Percentiles rank a stretch among this genome's conserved stretches.
Evolutionary conservation across 2,329 filamentous ascomycete genomes (phyloP).

Genomic region (Dactylellina parvicollis): DNA sequence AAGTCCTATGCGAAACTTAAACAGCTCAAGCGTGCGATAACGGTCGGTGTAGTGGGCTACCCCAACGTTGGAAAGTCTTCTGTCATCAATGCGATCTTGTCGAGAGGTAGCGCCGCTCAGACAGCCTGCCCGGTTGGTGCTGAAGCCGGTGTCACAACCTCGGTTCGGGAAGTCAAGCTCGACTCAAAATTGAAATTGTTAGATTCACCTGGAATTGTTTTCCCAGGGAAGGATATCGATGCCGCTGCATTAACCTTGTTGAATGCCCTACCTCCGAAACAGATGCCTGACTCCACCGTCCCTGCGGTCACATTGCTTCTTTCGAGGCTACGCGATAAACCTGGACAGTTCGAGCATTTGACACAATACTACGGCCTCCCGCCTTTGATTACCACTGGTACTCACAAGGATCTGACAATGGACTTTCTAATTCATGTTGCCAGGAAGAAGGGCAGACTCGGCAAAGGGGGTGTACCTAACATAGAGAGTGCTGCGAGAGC

Average conservation of each 20-base stretch:
- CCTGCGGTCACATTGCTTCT: slow-evolving; percentile 88
- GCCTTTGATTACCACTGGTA: slow-evolving; percentile 71
- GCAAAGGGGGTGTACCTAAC: slow-evolving; percentile 90
- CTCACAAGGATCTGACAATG: slow-evolving; percentile 78
- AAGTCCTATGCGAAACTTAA: slow-evolving; percentile 86
- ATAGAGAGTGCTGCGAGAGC: slow-evolving; percentile 86
- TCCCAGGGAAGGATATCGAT: slow-evolving; percentile 73
- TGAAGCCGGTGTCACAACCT: slow-evolving; percentile 91
- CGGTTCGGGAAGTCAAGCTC: slow-evolving; percentile 87
- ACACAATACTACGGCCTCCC: slow-evolving; percentile 85
- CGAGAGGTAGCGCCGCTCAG: slow-evolving; percentile 74
- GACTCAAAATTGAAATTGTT: slow-evolving; percentile 93
- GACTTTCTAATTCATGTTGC: slow-evolving; percentile 96
- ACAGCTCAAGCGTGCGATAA: slow-evolving; percentile 86
- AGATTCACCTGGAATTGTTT: slow-evolving; percentile 93
- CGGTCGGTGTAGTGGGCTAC: slow-evolving; percentile 92
- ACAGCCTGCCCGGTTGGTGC: slow-evolving; percentile 86
- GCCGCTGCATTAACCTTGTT: slow-evolving; percentile 83
- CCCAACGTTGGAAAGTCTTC: slow-evolving; percentile 97
- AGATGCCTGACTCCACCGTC: slow-evolving; percentile 84
- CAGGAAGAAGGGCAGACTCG: slow-evolving; percentile 86
- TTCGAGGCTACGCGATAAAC: slow-evolving; percentile 76
- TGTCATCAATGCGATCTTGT: slow-evolving; percentile 90
- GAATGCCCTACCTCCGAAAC: slow-evolving; percentile 90
- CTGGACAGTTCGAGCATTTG: slow-evolving; percentile 79